A percentile compares a stretch with the other conserved stretches of the same genome.
phyloP scores from a whole-genome alignment of 2,329 filamentous ascomycete species.

The Epicoccum sorghinum region DNA sequence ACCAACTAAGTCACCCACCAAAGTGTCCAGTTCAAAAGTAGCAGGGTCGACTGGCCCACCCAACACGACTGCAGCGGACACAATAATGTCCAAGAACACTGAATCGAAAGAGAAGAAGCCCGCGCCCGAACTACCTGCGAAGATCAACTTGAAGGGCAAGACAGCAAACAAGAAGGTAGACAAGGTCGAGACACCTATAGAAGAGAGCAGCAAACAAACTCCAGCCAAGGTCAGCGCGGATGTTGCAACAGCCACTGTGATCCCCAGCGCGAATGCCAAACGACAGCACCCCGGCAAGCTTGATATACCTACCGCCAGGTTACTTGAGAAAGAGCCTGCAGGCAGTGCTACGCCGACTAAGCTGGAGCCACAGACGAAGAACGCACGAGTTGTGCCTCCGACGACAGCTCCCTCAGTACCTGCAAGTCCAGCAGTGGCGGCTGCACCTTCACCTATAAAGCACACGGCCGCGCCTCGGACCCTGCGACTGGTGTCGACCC shows the following conservation, averaged over 20 bases:
- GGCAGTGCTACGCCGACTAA: constrained; percentile 24
- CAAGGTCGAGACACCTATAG: constrained; percentile 11
- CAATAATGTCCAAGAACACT: constrained; percentile 1
- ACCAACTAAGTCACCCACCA: constrained; percentile 25
- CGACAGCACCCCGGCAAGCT: constrained; percentile 55
- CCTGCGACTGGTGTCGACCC: constrained; percentile 71
- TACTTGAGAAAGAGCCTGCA: constrained; percentile 26
- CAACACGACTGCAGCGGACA: constrained; percentile 12
- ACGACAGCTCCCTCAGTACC: constrained; percentile 57
- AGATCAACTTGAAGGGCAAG: constrained; percentile 31
- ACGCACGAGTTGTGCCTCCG: constrained; percentile 30
- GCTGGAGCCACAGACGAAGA: constrained; percentile 33
- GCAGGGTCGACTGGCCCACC: constrained; percentile 18
- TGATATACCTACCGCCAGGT: constrained; percentile 51
- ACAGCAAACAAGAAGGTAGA: constrained; percentile 23
- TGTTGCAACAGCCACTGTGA: constrained; percentile 10
- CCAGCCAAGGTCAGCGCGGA: constrained; percentile 22
- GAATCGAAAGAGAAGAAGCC: constrained; percentile 28
- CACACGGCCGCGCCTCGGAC: constrained; percentile 63
- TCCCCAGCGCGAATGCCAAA: constrained; percentile 30
- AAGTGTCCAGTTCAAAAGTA: constrained; percentile 18
- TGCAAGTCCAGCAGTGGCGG: constrained; percentile 61
- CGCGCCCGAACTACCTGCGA: constrained; percentile 17
- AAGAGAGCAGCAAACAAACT: constrained; percentile 19
- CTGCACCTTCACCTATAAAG: constrained; percentile 51